Percentiles rank a stretch among this genome's conserved stretches.
Evolutionary conservation across 306 rosid species (phyloP).

Genomic region (Spatholobus suberectus): DNA sequence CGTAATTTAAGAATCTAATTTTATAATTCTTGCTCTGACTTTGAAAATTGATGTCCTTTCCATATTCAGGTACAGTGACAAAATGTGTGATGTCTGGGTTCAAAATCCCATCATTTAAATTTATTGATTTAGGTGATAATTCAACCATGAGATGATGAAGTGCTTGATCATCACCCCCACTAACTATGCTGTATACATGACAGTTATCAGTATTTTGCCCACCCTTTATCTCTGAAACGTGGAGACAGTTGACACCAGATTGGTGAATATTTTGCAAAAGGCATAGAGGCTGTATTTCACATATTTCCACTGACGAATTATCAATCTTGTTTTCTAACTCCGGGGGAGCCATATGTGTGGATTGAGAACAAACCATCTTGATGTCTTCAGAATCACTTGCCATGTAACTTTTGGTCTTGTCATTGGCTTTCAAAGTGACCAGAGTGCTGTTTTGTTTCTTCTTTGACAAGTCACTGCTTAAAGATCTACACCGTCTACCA

Average conservation of each 20-base stretch:
- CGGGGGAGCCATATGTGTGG: conserved; percentile 39
- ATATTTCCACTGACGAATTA: conserved; percentile 53
- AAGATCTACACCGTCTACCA: conserved; percentile 91
- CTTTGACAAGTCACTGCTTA: conserved; percentile 56
- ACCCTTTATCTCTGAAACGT: conserved; percentile 70
- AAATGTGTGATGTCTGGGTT: conserved; percentile 35
- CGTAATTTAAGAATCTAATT: conserved; percentile 57
- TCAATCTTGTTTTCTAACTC: conserved; percentile 47
- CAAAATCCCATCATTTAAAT: conserved; percentile 42
- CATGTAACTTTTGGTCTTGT: conserved; percentile 32
- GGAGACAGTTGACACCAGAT: conserved; percentile 96
- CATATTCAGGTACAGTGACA: conserved; percentile 40
- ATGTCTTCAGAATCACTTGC: conserved; percentile 48
- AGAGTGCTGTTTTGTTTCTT: conserved; percentile 39
- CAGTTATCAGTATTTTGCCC: conserved; percentile 44
- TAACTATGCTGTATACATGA: conserved; percentile 60
- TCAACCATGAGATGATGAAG: conserved; percentile 70
- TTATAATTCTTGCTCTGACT: conserved; percentile 43
- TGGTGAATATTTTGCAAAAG: conserved; percentile 69
- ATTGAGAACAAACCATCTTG: conserved; percentile 45
- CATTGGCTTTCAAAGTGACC: conserved; percentile 43
- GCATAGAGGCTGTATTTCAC: conserved; percentile 72
- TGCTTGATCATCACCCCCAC: conserved; percentile 98
- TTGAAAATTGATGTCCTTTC: conserved; percentile 44
- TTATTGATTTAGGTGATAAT: conserved; percentile 48